Evolutionary conservation across 108 stramenopile species (phyloP), one percentile per base, ranked within the genome.

Genomic region (Pseudonitzschia pungens): DNA sequence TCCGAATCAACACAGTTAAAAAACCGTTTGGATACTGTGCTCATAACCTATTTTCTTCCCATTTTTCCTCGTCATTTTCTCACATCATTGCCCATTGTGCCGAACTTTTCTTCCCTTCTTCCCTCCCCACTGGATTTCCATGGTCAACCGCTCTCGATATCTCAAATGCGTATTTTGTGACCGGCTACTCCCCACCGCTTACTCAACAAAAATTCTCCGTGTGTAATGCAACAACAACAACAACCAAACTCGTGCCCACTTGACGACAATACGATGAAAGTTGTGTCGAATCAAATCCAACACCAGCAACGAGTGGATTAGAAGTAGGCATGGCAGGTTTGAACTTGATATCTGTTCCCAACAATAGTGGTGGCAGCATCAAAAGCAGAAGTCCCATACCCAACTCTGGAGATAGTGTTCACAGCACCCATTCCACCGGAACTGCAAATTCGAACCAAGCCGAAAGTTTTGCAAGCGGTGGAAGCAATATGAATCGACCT

Each of bases 261-360:
- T 58, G 21, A 16, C n/a, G 10, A 51, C 16, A n/a, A n/a, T 7
- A 51, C 57, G 24, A 58, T 58, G 57, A 58, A 0, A 58, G 57
- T 31, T 22, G 26, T 22, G 57, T 31, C 8, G 57, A 58, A 9
- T 31, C 26, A 58, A 31, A 58, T 31, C 57, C 26, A 58, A 26
- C 21, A 22, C 9, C 57, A 58, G 26, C 28, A 22, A 42, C 64
- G 9, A 41, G 64, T 24, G 64, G 41, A 28, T 48, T 80, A 41
- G 76, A 82, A 62, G 2, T 75, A 8, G 79, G 73, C 7, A 79
- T 84, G 78, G 55, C 78, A 22, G 78, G 76, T 22, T 76, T 84
- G 78, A 79, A 56, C 48, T 55, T 84, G 22, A 18, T 84, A 43
- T 66, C 76, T 15, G 52, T 63, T 21, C 26, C 9, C 31, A 58